Evolutionary conservation across 208 protist genomes (phyloP), one percentile per base, ranked within the genome.

Genomic region (Lotmaria passim): DNA sequence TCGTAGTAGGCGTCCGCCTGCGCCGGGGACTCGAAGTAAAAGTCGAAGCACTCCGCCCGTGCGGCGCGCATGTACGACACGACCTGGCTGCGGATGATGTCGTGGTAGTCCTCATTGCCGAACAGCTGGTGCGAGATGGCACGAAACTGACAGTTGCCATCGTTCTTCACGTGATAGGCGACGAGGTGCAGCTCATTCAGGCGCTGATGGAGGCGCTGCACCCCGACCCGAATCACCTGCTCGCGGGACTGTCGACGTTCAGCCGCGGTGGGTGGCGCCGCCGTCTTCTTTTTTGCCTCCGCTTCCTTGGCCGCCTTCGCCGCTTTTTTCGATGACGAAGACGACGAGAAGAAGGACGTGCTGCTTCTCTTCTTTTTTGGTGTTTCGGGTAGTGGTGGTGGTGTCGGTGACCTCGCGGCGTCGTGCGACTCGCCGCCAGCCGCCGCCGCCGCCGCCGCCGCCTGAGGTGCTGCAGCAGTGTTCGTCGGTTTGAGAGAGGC

Each of bases 101-200:
- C 87, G 66, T 95, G 88, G 74, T 90, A 93, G 36, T 87, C 73
- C 73, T 96, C 83, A 28, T 86, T 84, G 47, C 92, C 86, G 21
- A 93, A 79, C 30, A 97, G 70, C 60, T 97, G 92, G n/a, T 94
- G 85, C 3, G 90, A 77, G 69, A 97, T 82, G 59, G 90, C 83
- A 38, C 90, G 83, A 71, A 97, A 97, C 64, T 95, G 90, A 60
- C 92, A 97, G 72, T 97, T 97, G 43, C 92, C 92, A 67, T 97
- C 92, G 73, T 91, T 83, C 31, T 82, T 81, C 21, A 96, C 79
- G 51, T 69, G 78, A 60, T 85, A 73, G 23, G 85, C 56, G 19
- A 79, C 53, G 17, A 96, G 78, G 46, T 81, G 66, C 23, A 96
- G 70, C 31, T 89, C 73, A 55, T 74, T 78, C 10, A 93, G 52